Evolutionary conservation across 1,139 yeast genomes (phyloP), one percentile per base, ranked within the genome.

Genomic region (Sugiyamaella neomexicana): DNA sequence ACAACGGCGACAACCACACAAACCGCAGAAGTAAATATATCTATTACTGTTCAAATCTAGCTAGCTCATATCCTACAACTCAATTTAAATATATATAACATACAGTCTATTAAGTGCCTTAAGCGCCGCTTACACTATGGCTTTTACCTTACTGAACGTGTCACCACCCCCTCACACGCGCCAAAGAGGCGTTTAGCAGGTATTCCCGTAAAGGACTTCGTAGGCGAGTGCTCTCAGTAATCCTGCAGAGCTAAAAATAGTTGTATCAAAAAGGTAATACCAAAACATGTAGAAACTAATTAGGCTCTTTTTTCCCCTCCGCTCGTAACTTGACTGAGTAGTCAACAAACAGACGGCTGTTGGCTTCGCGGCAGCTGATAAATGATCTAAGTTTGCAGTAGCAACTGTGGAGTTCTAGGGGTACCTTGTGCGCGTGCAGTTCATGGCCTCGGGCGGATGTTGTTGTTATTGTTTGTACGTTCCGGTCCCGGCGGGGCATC

Each of bases 191-290:
- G 25, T 31, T 2, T 36, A n/a, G n/a, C n/a, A n/a, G n/a, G 15
- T n/a, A 36, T 36, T 15, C 39, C 17, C n/a, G 9, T 36, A 36
- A 36, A 36, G 15, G 39, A 36, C 17, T 36, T 5, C 8, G 45
- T 32, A 2, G 16, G 32, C 17, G 34, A n/a, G 17, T 3, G 15
- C 8, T 8, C n/a, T n/a, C n/a, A n/a, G n/a, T n/a, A n/a, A n/a
- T n/a, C 45, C 46, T 42, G 46, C 46, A 44, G 10, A 17, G 17
- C 47, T 44, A 44, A 44, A 44, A 44, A 44, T 44, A 44, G 29
- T 36, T 8, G 12, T 10, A 15, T 36, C 17, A 44, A 44, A 31
- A 12, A 9, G 47, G 47, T 27, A 44, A 13, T 31, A 17, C 23
- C 15, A 13, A 44, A 44, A 44, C 31, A 44, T 12, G 23, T 13